Evolutionary conservation across 768 basidiomycete genomes (phyloP), one percentile per base, ranked within the genome.

Genomic region (Suillus plorans): DNA sequence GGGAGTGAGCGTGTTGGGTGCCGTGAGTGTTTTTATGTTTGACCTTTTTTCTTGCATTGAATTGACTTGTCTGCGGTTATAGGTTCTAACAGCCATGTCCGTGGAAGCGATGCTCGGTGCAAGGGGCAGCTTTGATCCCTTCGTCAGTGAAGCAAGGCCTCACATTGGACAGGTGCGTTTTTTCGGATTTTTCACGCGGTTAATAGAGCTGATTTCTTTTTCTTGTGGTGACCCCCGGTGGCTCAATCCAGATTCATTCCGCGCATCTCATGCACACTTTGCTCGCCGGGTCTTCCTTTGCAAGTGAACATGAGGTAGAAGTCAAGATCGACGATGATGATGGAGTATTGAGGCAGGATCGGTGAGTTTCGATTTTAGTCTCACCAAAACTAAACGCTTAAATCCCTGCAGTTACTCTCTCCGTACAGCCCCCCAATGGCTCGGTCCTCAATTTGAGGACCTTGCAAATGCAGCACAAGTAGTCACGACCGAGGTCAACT

Each of bases 391-490:
- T 42, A 10, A 31, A 42, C 6, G 10, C 18, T 31, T 59, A 28
- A 53, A 4, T 2, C 4, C 4, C 13, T 12, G n/a, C 34, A 66
- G 65, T 44, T 83, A 82, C 67, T 69, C 78, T 34, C 79, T 91
- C 41, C 84, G 91, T 57, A 92, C 91, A 0, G 82, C 91, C 0
- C 88, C 92, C 4, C 93, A 95, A 75, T 95, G 91, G 80, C 79
- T 95, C 56, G 94, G 94, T 13, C 94, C 94, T 13, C 91, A 93
- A 71, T 80, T 94, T 34, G 91, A 94, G 74, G 92, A 94, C 69
- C 81, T 95, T 57, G 79, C 92, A 4, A 78, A 82, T 14, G 84
- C 94, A 3, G 76, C 86, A 61, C 82, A 84, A 41, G 85, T 86
- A 4, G 80, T 95, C 44, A 86, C 86, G 4, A 81, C 83, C 41